Conservation (phyloP, 768 basidiomycete genomes). For the Mycena belliarum region DNA sequence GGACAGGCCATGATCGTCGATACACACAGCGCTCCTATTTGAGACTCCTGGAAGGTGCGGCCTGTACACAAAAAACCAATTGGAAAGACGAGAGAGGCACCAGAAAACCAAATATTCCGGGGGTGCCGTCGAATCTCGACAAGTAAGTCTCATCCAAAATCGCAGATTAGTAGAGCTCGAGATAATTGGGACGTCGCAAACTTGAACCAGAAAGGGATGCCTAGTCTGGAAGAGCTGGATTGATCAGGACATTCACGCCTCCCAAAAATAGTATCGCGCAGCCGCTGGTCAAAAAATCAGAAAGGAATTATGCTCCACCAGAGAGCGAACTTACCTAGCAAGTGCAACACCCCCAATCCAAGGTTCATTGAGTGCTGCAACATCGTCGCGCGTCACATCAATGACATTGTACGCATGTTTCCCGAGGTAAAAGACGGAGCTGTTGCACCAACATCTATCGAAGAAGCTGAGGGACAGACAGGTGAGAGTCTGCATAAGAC, state of each 20-base stretch:
- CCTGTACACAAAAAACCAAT: neutral
- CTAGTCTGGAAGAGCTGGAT: constrained; percentile 17
- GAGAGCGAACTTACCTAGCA: constrained; percentile 1
- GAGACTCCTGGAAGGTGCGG: too few species aligned
- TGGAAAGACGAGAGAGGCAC: neutral
- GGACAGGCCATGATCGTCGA: neutral
- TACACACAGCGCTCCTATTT: neutral
- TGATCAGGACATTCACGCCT: constrained; percentile 13
- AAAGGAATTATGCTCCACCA: too few species aligned
- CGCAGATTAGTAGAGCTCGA: neutral
- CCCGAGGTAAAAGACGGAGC: constrained; percentile 24
- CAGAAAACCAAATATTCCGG: neutral
- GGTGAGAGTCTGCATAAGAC: too few species aligned
- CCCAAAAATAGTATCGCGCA: constrained; percentile 16
- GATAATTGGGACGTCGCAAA: neutral
- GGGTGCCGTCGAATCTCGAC: neutral
- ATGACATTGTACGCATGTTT: constrained; percentile 28
- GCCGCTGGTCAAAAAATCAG: constrained; percentile 3
- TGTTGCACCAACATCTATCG: constrained; percentile 30
- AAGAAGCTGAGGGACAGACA: constrained; percentile 11
- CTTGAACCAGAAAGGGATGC: neutral
- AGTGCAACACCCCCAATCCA: constrained; percentile 17
- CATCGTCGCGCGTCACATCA: constrained; percentile 1
- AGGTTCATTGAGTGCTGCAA: constrained; percentile 7
- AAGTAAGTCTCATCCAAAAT: neutral